Base-by-base conservation (phyloP, 2,329 filamentous ascomycete species). In the Pyrenochaeta sp. region DNA sequence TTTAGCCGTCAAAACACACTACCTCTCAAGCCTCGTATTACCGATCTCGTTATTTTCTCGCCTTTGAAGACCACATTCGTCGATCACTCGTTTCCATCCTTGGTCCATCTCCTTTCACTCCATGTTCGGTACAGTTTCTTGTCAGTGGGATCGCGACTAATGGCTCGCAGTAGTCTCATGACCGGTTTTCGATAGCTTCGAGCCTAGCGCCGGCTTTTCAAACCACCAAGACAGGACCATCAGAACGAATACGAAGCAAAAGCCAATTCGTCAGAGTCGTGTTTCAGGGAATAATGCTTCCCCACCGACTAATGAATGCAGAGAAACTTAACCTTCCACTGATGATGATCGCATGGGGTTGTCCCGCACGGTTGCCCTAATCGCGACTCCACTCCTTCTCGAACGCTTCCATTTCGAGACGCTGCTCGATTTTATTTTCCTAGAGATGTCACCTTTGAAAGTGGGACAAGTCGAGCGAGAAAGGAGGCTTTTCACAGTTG, bases 101-200 rank as follows among this genome's bases (percentile, higher is more conserved):
- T n/a, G 2, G 28, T 46, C 15, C 15, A 32, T n/a, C 30, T 44
- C 40, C 19, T 30, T 19, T 32, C 28, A 3, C 9, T 46, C 12
- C n/a, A 46, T 3, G 7, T 22, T 32, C 27, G 45, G 15, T 47
- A 19, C 28, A 47, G 28, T 22, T 47, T 22, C 45, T 47, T 47
- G n/a, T 47, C 45, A 47, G 30, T 36, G 45, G 28, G 10, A 47
- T 32, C 22, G 19, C 45, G 45, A 47, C 45, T 47, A 34, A 47
- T 47, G 28, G 45, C 45, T 47, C 45, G 45, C 45, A 47, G 45
- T 34, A 47, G 45, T n/a, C 28, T 24, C 45, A 47, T 44, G 45
- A 34, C 45, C 45, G 27, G 27, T 32, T 15, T 32, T 22, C 27
- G 25, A 30, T 47, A 19, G 45, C 24, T 32, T 30, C 28, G 6